Conservation (phyloP, 1,284 basidiomycete species). For the Uromyces viciae-fabae region DNA sequence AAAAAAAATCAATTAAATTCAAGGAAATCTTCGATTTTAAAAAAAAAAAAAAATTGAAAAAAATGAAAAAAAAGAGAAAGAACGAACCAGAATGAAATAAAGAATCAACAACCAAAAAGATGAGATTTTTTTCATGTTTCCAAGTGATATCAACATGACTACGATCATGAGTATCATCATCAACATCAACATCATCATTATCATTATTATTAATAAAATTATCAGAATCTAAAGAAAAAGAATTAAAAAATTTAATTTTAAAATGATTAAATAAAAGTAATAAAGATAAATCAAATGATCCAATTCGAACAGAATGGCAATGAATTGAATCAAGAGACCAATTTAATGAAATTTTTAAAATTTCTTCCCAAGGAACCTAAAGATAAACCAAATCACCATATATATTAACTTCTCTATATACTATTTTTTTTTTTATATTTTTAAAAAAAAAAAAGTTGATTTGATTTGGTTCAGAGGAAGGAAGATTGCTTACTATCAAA, state of each 20-base stretch:
- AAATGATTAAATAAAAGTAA: conserved; percentile 14
- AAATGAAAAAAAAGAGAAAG: too few species aligned
- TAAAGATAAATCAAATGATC: conserved; percentile 23
- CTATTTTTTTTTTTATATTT: neutral
- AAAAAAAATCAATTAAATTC: too few species aligned
- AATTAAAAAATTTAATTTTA: neutral
- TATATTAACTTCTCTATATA: neutral
- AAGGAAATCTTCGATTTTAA: too few species aligned
- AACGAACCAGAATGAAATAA: neutral
- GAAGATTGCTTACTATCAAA: conserved; percentile 62
- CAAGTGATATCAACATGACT: neutral
- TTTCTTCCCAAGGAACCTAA: conserved; percentile 18
- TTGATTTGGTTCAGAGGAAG: neutral
- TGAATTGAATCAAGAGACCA: neutral
- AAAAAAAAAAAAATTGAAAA: neutral
- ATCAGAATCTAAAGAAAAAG: too few species aligned
- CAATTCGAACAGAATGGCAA: neutral
- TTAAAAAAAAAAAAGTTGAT: neutral
- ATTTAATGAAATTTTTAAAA: too few species aligned
- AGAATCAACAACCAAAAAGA: neutral
- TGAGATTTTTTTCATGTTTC: neutral
- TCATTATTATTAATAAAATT: neutral
- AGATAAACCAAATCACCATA: neutral
- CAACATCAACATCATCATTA: too few species aligned
- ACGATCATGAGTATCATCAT: neutral